Conservation (phyloP, 345 rosid genomes). For the Carallia brachiata region DNA sequence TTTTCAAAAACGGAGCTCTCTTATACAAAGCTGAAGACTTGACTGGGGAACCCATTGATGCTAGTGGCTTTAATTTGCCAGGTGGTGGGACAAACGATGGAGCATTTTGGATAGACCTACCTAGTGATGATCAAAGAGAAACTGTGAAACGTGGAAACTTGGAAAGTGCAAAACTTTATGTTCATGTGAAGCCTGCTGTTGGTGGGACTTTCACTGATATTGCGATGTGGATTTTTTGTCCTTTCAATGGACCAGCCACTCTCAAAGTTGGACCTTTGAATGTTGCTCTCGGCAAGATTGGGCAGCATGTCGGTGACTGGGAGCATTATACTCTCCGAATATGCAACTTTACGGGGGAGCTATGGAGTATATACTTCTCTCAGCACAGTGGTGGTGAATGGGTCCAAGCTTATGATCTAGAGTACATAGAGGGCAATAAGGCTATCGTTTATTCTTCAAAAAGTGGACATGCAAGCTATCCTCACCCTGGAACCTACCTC, state of each 20-base stretch:
- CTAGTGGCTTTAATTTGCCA: constrained; percentile 66
- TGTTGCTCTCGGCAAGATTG: constrained; percentile 50
- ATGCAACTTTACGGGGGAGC: constrained; percentile 76
- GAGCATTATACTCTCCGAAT: constrained; percentile 89
- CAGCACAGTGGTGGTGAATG: constrained; percentile 91
- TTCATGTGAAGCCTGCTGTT: constrained; percentile 76
- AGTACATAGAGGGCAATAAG: constrained; percentile 57
- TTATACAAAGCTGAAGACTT: constrained; percentile 42
- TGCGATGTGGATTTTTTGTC: constrained; percentile 85
- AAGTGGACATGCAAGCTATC: constrained; percentile 79
- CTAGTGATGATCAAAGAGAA: constrained; percentile 32
- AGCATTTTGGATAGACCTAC: constrained; percentile 72
- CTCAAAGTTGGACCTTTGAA: constrained; percentile 55
- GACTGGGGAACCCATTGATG: constrained; percentile 42
- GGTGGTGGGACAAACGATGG: constrained; percentile 61
- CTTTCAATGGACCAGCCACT: constrained; percentile 87
- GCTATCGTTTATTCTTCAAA: constrained; percentile 64
- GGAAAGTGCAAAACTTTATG: constrained; percentile 67
- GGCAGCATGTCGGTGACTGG: constrained; percentile 94
- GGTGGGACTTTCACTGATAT: constrained; percentile 85
- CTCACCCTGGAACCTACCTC: constrained; percentile 62
- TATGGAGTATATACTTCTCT: constrained; percentile 75
- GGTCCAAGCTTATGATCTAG: constrained; percentile 68
- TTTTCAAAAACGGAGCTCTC: constrained; percentile 59
- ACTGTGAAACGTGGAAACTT: constrained; percentile 55